Percentiles rank a stretch among this genome's conserved stretches.
These are phyloP conservation scores for Globisporangium takayamanum DNA, from an alignment of 352 stramenopile species.

Conservation along the genomic window DNA sequence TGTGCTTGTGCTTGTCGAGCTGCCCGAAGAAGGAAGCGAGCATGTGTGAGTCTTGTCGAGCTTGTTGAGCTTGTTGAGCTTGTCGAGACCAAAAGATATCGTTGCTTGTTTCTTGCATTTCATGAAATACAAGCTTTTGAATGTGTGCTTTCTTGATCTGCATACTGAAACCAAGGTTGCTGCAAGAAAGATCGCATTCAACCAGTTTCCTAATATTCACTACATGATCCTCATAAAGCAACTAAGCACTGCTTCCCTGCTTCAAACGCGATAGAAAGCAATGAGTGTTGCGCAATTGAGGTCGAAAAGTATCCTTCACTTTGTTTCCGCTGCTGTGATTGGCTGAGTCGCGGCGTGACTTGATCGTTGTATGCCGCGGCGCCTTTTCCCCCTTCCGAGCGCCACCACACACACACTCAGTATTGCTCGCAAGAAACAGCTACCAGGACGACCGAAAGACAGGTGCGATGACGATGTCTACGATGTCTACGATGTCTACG, in stretches of 20 bases:
- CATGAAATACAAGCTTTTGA: too few species aligned
- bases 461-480: conserved; percentile 1
- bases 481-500: neutral
- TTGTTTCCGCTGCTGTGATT: conserved; percentile 7
- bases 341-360: neutral
- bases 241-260: neutral
- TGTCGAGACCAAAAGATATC: neutral
- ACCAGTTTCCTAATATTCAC: neutral
- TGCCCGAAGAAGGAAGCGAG: neutral
- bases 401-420: conserved; percentile 7
- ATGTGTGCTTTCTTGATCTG: too few species aligned
- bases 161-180: too few species aligned
- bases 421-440: conserved; percentile 11
- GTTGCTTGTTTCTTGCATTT: neutral
- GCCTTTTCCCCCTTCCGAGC: conserved; percentile 3
- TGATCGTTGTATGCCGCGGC: conserved; percentile 8
- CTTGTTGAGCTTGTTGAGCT: too few species aligned
- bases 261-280: neutral
- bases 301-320: neutral
- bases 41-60: neutral
- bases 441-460: conserved; percentile 7
- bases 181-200: too few species aligned
- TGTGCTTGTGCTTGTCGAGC: neutral
- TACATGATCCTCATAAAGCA: neutral
- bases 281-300: neutral